These are phyloP conservation scores for Spongiforma sp. DNA, from an alignment of 1,284 basidiomycete genomes.

Conservation along the genomic window DNA sequence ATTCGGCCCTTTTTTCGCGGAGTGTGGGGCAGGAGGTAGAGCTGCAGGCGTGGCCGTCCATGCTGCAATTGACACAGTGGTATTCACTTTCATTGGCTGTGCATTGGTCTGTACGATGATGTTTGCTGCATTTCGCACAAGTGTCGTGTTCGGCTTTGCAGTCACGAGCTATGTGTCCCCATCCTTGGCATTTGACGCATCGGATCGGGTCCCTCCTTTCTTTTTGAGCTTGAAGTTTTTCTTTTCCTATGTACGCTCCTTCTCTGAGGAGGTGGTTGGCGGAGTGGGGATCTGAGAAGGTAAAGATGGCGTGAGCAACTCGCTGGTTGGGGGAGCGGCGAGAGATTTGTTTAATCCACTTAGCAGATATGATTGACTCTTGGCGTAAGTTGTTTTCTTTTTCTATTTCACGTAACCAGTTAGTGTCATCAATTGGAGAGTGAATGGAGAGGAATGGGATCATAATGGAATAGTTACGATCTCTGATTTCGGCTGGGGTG, in stretches of 20 bases:
- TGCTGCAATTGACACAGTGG: background rate
- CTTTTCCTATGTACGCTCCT: background rate
- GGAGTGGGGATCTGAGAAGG: background rate
- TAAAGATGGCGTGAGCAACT: background rate
- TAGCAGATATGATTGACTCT: background rate
- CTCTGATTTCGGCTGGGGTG: background rate
- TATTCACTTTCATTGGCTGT: background rate
- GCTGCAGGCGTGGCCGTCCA: background rate
- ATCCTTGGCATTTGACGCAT: background rate
- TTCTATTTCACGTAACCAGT: background rate
- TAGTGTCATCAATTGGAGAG: background rate
- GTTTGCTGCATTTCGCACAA: background rate
- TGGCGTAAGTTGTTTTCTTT: background rate
- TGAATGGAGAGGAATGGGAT: background rate
- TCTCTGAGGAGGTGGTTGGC: background rate
- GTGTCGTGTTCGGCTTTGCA: background rate
- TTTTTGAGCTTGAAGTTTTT: background rate
- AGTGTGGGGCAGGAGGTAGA: background rate
- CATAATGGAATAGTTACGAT: background rate
- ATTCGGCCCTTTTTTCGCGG: background rate
- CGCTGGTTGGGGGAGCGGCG: background rate
- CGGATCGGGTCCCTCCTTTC: background rate
- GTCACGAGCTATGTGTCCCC: background rate
- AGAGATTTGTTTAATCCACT: background rate
- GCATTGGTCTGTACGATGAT: background rate